Base-by-base conservation (phyloP, 2,329 filamentous ascomycete species). In the Monosporascus ibericus region DNA sequence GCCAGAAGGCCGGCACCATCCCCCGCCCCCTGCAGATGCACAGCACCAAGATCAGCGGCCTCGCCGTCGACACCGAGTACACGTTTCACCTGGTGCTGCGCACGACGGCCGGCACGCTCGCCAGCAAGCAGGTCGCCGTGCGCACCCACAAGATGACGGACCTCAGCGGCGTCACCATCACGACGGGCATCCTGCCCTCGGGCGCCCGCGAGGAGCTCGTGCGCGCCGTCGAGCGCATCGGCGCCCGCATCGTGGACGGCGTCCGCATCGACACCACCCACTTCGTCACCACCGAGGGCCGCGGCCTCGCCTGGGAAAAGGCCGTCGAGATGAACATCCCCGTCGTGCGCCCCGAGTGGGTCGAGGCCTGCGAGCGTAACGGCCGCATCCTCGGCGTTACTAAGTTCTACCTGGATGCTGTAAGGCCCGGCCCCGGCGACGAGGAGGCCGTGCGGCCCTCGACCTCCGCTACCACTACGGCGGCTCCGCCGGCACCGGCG, bases 81-180 rank as follows among this genome's bases (percentile, higher is more conserved):
- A 87, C 84, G 1, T 99, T 99, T 75, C 90, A 97, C 68, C 79
- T 97, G 48, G 87, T 97, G 9, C 77, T 99, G 66, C 84, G 90
- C 64, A 99, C 94, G 6, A 92, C 85, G 51, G 94, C 94, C 5
- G 94, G 94, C 54, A 95, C 89, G 39, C 92, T 85, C 65, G 81
- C 81, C 55, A 94, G 88, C 68, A 89, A 96, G 59, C 90, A 88
- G 68, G 78, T 99, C 49, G 81, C 81, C 4, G 91, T 96, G 53
- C 85, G 87, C 65, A 99, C 94, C 46, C 94, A 99, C 76, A 96
- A 96, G 77, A 96, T 99, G 92, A 97, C 92, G 39, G 92, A 99
- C 69, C 78, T 99, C 49, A 92, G 88, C 60, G 94, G 94, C 53
- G 92, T 99, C 70, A 97, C 92, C 24, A 88, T 99, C 62, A 96